These are phyloP conservation scores for Exobasidium rhododendri DNA, from an alignment of 1,284 basidiomycete species.

Conservation along the genomic window DNA sequence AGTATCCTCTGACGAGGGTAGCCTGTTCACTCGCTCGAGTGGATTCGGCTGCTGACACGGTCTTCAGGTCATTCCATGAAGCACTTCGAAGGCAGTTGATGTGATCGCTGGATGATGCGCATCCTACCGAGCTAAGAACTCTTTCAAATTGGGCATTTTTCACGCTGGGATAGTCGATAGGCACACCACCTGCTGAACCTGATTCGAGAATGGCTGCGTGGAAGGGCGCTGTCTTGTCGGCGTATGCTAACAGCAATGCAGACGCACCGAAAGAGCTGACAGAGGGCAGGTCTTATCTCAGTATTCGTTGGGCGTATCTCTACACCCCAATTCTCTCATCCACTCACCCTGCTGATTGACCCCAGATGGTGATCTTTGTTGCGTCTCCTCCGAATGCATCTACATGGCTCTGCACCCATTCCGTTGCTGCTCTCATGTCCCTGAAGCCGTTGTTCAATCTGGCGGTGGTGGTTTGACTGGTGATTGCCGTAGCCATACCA, in stretches of 20 bases:
- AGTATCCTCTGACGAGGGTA: constrained; percentile 14
- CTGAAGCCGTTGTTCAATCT: constrained; percentile 15
- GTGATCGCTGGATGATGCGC: constrained; percentile 13
- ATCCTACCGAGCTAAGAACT: constrained; percentile 21
- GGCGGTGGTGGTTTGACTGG: neutral
- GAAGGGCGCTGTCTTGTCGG: constrained; percentile 11
- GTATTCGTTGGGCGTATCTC: too few relatives aligned
- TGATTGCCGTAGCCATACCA: neutral
- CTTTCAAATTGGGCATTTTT: constrained; percentile 32
- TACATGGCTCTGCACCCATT: constrained; percentile 14
- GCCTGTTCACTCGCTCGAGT: neutral
- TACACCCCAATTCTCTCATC: too few relatives aligned
- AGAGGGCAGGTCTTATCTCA: too few relatives aligned
- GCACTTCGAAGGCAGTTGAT: neutral
- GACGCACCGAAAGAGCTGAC: constrained; percentile 15
- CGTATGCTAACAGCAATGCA: constrained; percentile 8
- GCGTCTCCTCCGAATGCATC: constrained; percentile 20
- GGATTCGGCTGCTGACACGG: neutral
- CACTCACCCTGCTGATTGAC: constrained; percentile 18
- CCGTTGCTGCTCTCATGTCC: constrained; percentile 13
- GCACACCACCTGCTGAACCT: constrained; percentile 15
- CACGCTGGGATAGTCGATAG: neutral
- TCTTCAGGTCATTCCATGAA: neutral
- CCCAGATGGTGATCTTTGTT: constrained; percentile 17
- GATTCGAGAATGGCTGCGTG: constrained; percentile 16